phyloP scores from a whole-genome alignment of 805 yeast species.

The Clavispora vitiphila region DNA sequence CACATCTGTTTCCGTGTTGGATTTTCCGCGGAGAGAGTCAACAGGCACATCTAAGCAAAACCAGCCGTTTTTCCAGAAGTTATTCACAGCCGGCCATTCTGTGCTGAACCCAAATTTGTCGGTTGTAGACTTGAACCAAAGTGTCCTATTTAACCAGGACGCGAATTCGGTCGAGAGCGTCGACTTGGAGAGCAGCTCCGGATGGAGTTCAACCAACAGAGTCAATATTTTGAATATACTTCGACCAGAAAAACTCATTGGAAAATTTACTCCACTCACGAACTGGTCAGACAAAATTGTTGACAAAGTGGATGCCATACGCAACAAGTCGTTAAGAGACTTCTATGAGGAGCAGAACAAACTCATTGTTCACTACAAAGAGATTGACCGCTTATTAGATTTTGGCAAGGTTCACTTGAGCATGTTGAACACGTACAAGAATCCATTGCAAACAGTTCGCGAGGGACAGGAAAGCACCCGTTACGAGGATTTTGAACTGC shows the following conservation, averaged over 20 bases:
- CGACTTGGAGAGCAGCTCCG: constrained; percentile 13
- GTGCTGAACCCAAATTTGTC: constrained; percentile 27
- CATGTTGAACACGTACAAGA: constrained; percentile 56
- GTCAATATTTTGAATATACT: constrained; percentile 18
- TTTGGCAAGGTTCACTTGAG: constrained; percentile 59
- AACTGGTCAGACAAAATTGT: constrained; percentile 25
- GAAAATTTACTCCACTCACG: constrained; percentile 24
- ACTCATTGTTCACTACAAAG: constrained; percentile 49
- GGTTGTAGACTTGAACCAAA: background rate
- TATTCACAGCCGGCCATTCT: constrained; percentile 23
- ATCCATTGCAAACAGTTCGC: background rate
- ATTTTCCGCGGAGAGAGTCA: background rate
- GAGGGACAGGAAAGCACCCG: constrained; percentile 12
- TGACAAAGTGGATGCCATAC: constrained; percentile 15
- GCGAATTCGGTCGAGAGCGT: background rate
- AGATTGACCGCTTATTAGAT: constrained; percentile 62
- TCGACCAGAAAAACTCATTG: constrained; percentile 34
- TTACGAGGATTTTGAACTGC: constrained; percentile 8
- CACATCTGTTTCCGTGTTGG: background rate
- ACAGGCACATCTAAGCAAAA: background rate
- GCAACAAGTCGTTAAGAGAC: constrained; percentile 24
- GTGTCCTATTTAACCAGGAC: background rate
- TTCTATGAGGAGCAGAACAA: constrained; percentile 60
- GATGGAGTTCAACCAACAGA: constrained; percentile 6
- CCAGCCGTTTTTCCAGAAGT: constrained; percentile 24